A percentile compares a stretch with the other conserved stretches of the same genome.
Conservation (phyloP, 345 rosid genomes). For the Punica granatum region DNA sequence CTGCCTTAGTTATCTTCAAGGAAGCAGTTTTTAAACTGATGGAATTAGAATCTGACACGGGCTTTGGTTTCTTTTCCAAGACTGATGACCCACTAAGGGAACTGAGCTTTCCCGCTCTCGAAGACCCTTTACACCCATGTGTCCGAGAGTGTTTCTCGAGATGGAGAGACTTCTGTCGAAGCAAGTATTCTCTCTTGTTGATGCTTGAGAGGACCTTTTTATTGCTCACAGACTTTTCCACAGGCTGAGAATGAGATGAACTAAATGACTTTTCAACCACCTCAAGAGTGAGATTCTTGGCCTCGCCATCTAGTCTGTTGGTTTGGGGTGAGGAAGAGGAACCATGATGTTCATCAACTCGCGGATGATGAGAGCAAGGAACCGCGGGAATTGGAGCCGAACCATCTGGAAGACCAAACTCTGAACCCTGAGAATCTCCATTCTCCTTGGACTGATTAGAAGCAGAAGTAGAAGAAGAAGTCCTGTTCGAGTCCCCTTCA, state of each 20-base stretch:
- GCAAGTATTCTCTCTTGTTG: conserved; percentile 59
- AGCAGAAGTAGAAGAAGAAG: conserved; percentile 15
- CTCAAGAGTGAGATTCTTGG: conserved; percentile 28
- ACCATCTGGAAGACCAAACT: conserved; percentile 36
- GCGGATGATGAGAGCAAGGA: conserved; percentile 38
- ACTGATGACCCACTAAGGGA: conserved; percentile 42
- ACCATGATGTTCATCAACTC: conserved; percentile 22
- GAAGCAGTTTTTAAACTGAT: conserved; percentile 41
- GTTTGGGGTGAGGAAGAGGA: conserved; percentile 24
- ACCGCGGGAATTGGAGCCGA: conserved; percentile 31
- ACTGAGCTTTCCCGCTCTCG: conserved; percentile 45
- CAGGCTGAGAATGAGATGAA: conserved; percentile 36
- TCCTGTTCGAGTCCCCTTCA: conserved; percentile 28
- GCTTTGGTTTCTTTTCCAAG: conserved; percentile 50
- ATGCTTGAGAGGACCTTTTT: conserved; percentile 52
- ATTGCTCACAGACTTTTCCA: conserved; percentile 51
- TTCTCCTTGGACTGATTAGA: conserved; percentile 25
- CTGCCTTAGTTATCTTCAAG: conserved; percentile 35
- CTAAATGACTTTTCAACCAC: conserved; percentile 38
- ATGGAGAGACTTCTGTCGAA: conserved; percentile 69
- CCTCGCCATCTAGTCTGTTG: conserved; percentile 42
- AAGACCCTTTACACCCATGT: conserved; percentile 53
- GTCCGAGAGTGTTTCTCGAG: conserved; percentile 48
- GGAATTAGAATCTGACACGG: conserved; percentile 39
- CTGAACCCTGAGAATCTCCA: conserved; percentile 37